Base-by-base conservation (phyloP, 1,139 yeast genomes). In the Hemisphaericaspora lyxosophila region DNA sequence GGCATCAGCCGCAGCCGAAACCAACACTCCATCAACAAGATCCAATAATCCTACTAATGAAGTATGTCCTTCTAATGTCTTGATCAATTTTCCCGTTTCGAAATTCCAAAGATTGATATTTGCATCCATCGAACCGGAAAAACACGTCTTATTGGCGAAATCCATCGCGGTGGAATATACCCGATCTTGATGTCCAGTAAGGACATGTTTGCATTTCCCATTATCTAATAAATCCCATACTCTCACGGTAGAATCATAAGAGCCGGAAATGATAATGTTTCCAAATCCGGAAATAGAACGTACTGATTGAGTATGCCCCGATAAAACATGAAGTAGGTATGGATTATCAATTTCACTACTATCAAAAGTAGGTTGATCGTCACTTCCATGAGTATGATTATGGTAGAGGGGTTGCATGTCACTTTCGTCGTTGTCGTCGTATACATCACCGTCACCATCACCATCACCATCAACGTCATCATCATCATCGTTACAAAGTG, bases 1-100 rank as follows among this genome's bases (percentile, higher is more conserved):
- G 1, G 95, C 80, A 58, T 92, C 98, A 0, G 97, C 97, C 1
- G 97, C 97, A 0, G 97, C 98, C 27, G 95, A 85, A 2, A 92
- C 96, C n/a, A 92, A 70, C 30, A 80, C 81, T 15, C 84, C 81
- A 30, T 85, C 82, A 7, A 88, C 82, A 17, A 90, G 72, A 33
- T 86, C 89, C 24, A 94, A 70, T 16, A 92, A 67, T 0, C 98
- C 98, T 15, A 92, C 98, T 15, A 92, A 66, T 11, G 94, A 86
- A 0, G 88, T 81, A 59, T 92, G 98, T 0, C 97, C 97, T 42
- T 80, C 86, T 27, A 87, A 64, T 1, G 86, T 75, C 39, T 78
- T 70, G 20, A 85, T 57, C 31, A 83, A 68, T 34, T 78, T 73
- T 8, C 97, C 97, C 22, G 83, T 74, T 47, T 76, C 80, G 37